phyloP scores from a whole-genome alignment of 345 rosid genomes.

The Lumnitzera littorea region DNA sequence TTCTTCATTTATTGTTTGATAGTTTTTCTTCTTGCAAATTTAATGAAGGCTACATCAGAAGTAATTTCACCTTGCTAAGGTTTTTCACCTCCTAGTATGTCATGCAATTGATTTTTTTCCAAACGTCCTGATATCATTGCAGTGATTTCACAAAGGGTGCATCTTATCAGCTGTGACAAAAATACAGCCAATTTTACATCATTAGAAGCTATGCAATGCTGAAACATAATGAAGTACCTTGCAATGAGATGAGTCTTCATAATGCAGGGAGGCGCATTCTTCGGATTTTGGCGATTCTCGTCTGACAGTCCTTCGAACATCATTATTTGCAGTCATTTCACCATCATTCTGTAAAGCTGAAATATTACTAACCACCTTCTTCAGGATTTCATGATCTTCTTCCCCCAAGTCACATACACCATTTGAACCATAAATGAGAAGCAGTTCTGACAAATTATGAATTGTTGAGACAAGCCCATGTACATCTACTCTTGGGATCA shows the following conservation, averaged over 20 bases:
- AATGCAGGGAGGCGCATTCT: slow-evolving; percentile 12
- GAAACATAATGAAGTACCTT: slow-evolving; percentile 35
- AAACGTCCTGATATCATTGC: too few relatives aligned
- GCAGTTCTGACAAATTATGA: slow-evolving; percentile 67
- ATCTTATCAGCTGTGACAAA: not conserved
- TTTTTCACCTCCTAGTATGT: too few relatives aligned
- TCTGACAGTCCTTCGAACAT: slow-evolving; percentile 16
- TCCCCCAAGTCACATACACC: slow-evolving; percentile 44
- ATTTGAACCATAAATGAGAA: slow-evolving; percentile 49
- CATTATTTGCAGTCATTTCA: slow-evolving; percentile 1
- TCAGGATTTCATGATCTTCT: slow-evolving; percentile 44
- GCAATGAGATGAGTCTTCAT: slow-evolving; percentile 18
- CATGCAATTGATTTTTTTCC: too few relatives aligned
- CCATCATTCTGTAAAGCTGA: slow-evolving; percentile 22
- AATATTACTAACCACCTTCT: slow-evolving; percentile 52
- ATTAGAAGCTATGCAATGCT: not conserved
- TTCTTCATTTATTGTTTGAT: too few relatives aligned
- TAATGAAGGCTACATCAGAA: too few relatives aligned
- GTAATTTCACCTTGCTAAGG: too few relatives aligned
- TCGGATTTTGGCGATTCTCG: slow-evolving; percentile 23
- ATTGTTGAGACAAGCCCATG: slow-evolving; percentile 37
- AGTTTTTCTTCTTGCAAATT: too few relatives aligned
- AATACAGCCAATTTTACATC: not conserved
- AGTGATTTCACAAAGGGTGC: not conserved
- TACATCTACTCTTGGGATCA: slow-evolving; percentile 23